phyloP scores from a whole-genome alignment of 768 basidiomycete genomes.

The Clathrus columnatus region DNA sequence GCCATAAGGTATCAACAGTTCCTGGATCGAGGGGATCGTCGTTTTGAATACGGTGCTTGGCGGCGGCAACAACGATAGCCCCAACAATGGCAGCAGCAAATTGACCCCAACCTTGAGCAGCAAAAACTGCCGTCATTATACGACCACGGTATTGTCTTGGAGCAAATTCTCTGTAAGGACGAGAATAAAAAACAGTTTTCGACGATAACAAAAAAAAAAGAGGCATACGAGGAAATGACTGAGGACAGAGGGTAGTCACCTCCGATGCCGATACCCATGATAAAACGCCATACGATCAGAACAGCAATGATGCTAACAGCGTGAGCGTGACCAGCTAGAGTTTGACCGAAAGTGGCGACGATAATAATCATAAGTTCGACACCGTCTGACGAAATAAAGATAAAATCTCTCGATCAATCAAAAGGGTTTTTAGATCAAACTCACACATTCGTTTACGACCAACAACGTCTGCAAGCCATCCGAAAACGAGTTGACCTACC shows the following conservation, averaged over 20 bases:
- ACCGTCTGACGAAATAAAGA: slow-evolving; percentile 38
- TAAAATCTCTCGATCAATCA: neutral
- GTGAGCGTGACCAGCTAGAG: slow-evolving; percentile 57
- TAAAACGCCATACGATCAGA: slow-evolving; percentile 77
- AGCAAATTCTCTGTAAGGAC: slow-evolving; percentile 54
- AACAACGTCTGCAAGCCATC: slow-evolving; percentile 68
- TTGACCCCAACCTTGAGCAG: slow-evolving; percentile 74
- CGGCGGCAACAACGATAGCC: slow-evolving; percentile 54
- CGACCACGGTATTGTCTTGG: slow-evolving; percentile 68
- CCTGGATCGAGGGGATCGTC: slow-evolving; percentile 27
- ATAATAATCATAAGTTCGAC: slow-evolving; percentile 78
- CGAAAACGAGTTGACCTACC: slow-evolving; percentile 68
- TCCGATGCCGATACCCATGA: slow-evolving; percentile 79
- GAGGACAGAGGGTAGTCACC: slow-evolving; percentile 84
- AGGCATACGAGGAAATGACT: slow-evolving; percentile 58
- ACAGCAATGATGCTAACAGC: slow-evolving; percentile 67
- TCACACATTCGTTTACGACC: slow-evolving; percentile 76
- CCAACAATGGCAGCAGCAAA: slow-evolving; percentile 60
- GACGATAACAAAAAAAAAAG: neutral
- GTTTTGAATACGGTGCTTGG: slow-evolving; percentile 51
- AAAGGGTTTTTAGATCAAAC: slow-evolving; percentile 19
- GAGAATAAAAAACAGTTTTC: neutral
- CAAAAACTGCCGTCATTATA: slow-evolving; percentile 86
- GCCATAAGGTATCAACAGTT: slow-evolving; percentile 74
- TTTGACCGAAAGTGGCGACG: slow-evolving; percentile 69